Evolutionary conservation across 345 rosid genomes (phyloP), one percentile per base, ranked within the genome.

Genomic region (Eucalyptus albens): DNA sequence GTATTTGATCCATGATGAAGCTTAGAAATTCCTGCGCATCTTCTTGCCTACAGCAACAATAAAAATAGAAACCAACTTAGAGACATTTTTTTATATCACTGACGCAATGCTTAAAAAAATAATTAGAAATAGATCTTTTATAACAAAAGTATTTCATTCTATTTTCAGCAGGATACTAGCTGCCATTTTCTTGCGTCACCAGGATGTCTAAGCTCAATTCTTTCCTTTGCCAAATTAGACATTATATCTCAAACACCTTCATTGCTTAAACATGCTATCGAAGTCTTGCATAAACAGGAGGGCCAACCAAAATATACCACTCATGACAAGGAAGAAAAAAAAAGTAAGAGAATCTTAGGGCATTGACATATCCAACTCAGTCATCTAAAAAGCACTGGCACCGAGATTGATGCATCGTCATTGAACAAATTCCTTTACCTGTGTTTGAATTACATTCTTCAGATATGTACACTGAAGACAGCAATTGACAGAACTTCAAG

Each of bases 21-120:
- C 99, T 97, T 90, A 98, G 90, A 91, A 98, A 97, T 91, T 97
- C 99, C 90, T 97, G 99, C 59, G 99, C 99, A 95, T 98, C 99
- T 95, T 98, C 99, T 89, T 98, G 99, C 92, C 99, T 98, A 96
- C 88, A 91, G 47, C 85, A 77, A 77, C 85, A 40, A 40, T 27
- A 29, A 69, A 27, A 86, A 53, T 7, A 87, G 33, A 45, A 42
- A 72, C 37, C 31, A 80, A 21, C 85, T 77, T 11, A 72, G 27
- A 72, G 27, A 72, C 4, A 86, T 27, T 72, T 55, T 55, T 62
- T 59, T 44, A 88, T 17, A 53, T 77, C 62, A 33, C 16, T 19
- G 22, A 50, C 29, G 27, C 47, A 81, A 49, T 51, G 26, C 51
- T 50, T 8, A 21, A 53, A 56, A 24, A 22, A 22, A 60, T 50